Evolutionary conservation across 2,329 filamentous ascomycete species (phyloP), one percentile per base, ranked within the genome.

Genomic region (Fusarium chlamydosporum): DNA sequence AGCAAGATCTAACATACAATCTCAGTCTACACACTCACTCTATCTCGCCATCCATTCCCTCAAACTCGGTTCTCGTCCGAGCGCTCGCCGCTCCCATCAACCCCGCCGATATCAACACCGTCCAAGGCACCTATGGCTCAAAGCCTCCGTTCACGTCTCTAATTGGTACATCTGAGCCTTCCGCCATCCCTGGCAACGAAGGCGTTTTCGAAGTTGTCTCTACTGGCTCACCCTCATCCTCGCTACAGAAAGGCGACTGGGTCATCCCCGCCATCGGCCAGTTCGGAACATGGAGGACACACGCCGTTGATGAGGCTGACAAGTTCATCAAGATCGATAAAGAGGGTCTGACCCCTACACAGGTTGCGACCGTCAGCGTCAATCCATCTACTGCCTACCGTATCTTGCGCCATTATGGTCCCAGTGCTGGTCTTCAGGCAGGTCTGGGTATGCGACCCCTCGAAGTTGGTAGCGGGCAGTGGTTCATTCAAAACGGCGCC

Each of bases 401-500:
- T 56, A 96, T 99, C 90, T 86, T 99, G 61, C 89, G 89, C 58
- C 92, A 95, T 77, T 97, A 95, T 76, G 89, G 81, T 6, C 81
- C 81, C 31, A 78, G 80, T 54, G 82, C 82, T 20, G 79, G 82
- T 13, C 76, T 83, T 61, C 79, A 81, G 54, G 78, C 83, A 12
- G 81, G 79, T 3, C 70, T 86, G 48, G 82, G 82, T 56, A 83
- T 86, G 76, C 74, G 76, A 10, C 76, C 81, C 12, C 83, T 84
- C 50, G 78, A 80, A 46, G 74, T 80, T 23, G 83, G 82, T 50
- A 84, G 83, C 59, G 83, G 94, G 56, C 91, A 96, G 58, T 99
- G 95, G 94, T 93, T 97, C 76, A 89, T 99, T 46, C 96, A 99
- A 81, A 99, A 99, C 78, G 96, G 95, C 9, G 96, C 95, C 38